Conservation (phyloP, 1,284 basidiomycete genomes). For the Ganoderma boninense region DNA sequence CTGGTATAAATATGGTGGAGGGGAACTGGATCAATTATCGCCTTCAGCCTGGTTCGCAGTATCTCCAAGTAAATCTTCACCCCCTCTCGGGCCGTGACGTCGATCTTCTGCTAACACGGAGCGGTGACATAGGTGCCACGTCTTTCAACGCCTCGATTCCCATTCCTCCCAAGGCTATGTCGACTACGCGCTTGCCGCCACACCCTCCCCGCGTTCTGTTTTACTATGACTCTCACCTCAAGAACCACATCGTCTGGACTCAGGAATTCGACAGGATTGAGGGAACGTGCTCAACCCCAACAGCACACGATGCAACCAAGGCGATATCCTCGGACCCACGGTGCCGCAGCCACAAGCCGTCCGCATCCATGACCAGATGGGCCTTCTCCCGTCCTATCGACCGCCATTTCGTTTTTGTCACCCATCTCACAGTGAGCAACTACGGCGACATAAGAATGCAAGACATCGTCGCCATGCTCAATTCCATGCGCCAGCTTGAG, state of each 20-base stretch:
- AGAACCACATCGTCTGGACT: background rate
- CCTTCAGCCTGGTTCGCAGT: too few species aligned
- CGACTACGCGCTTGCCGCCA: background rate
- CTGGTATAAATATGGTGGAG: too few species aligned
- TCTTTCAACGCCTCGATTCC: background rate
- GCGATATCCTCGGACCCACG: background rate
- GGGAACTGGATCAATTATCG: too few species aligned
- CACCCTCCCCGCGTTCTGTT: background rate
- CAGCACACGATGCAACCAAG: background rate
- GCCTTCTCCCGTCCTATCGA: background rate
- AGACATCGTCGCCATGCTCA: background rate
- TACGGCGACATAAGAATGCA: background rate
- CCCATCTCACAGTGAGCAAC: background rate
- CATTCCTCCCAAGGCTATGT: background rate
- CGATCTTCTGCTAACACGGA: background rate
- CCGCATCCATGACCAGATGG: background rate
- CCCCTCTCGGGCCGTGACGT: background rate
- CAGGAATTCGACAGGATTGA: background rate
- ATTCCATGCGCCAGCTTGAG: background rate
- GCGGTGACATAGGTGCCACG: background rate
- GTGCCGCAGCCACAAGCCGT: background rate
- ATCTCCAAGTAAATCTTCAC: background rate
- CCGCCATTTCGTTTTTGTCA: background rate
- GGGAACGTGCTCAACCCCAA: background rate
- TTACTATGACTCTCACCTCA: background rate